phyloP scores from a whole-genome alignment of 2,329 filamentous ascomycete species.

The Aspergillus sp. region DNA sequence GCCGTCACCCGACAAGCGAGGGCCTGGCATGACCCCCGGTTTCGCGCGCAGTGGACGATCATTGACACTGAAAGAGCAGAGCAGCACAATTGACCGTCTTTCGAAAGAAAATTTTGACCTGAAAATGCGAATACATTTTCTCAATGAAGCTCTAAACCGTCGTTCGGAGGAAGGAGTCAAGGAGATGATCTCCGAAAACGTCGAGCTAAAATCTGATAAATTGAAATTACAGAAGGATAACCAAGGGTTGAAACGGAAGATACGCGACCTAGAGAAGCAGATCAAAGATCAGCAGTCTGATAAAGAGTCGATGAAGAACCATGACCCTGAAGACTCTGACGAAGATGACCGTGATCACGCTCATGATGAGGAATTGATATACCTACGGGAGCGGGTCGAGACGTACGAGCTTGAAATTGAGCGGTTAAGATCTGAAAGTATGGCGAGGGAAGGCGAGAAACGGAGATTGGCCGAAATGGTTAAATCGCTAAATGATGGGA shows the following conservation, averaged over 20 bases:
- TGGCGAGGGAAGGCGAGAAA: constrained; percentile 81
- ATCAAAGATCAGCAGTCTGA: constrained; percentile 56
- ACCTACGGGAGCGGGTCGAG: constrained; percentile 80
- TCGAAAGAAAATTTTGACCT: constrained; percentile 98
- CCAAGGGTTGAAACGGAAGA: constrained; percentile 73
- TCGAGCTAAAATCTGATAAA: constrained; percentile 88
- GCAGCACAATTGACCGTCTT: constrained; percentile 91
- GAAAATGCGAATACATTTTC: constrained; percentile 95
- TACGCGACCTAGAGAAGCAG: constrained; percentile 84
- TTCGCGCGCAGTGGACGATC: constrained; percentile 62
- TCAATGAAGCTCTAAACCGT: constrained; percentile 89
- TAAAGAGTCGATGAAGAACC: constrained; percentile 45
- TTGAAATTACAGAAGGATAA: constrained; percentile 89
- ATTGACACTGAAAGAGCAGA: constrained; percentile 94
- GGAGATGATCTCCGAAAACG: constrained; percentile 97
- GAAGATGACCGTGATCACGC: constrained; percentile 48
- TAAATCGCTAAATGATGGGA: constrained; percentile 59
- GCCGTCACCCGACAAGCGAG: constrained; percentile 58
- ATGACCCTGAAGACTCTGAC: constrained; percentile 43
- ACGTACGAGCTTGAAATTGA: constrained; percentile 83
- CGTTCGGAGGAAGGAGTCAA: constrained; percentile 94
- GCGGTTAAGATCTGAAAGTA: constrained; percentile 72
- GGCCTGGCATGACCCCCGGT: constrained; percentile 48
- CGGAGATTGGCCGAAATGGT: constrained; percentile 81
- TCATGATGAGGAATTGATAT: constrained; percentile 83